Percentiles rank a stretch among this genome's conserved stretches.
Evolutionary conservation across 192 early-diverging fungal genomes (phyloP).

Genomic region (Coemansia sp.): DNA sequence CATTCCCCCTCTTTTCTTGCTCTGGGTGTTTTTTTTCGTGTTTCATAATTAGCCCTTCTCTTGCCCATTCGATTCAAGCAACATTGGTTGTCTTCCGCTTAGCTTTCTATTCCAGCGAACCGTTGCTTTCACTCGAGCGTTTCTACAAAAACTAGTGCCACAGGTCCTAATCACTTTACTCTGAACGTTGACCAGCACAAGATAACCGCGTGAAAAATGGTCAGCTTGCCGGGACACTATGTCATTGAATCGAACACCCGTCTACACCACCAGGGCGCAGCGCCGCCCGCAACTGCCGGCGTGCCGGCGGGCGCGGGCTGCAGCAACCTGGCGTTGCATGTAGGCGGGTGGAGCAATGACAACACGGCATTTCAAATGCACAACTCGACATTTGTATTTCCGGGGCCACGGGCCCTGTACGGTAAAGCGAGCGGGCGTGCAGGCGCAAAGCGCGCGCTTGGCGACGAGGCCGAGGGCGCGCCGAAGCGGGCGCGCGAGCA

Average conservation of each 20-base stretch:
- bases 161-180: neutral
- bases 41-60: conserved; percentile 5
- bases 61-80: neutral
- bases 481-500: conserved; percentile 12
- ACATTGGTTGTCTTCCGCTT: no score
- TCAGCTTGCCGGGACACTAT: conserved; percentile 16
- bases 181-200: neutral
- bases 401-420: neutral
- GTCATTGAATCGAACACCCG: conserved; percentile 50
- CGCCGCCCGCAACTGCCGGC: neutral
- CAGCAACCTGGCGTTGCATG: conserved; percentile 49
- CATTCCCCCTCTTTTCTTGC: neutral
- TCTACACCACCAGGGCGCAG: conserved; percentile 48
- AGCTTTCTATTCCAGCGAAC: neutral
- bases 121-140: no score
- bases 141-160: neutral
- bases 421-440: conserved; percentile 1
- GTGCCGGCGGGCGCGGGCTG: conserved; percentile 1
- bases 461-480: neutral
- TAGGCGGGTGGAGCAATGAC: conserved; percentile 46
- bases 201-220: conserved; percentile 34
- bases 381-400: conserved; percentile 8
- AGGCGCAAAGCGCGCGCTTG: conserved; percentile 10
- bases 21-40: conserved; percentile 14
- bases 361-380: conserved; percentile 5